These are phyloP conservation scores for Rubus idaeus DNA, from an alignment of 306 rosid species.

Conservation along the genomic window DNA sequence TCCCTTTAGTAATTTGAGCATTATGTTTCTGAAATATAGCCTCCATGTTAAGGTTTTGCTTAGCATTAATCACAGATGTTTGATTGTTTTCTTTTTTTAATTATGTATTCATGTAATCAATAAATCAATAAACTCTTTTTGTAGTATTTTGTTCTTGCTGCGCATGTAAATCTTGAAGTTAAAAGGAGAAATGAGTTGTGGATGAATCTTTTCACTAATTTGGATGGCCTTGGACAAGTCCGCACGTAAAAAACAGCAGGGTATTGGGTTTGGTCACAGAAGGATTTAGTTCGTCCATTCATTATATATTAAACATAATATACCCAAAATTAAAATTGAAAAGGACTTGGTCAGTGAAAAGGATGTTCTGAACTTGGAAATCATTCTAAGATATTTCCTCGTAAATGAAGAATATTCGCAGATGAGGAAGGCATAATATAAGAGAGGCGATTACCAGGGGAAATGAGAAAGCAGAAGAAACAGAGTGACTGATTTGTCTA, in stretches of 20 bases:
- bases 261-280: neutral
- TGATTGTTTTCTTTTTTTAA: neutral
- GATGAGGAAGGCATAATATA: neutral
- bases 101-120: neutral
- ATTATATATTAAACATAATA: neutral
- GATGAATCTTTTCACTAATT: neutral
- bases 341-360: neutral
- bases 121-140: neutral
- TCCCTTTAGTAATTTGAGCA: neutral
- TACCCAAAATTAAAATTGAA: neutral
- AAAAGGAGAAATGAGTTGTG: neutral
- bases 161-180: neutral
- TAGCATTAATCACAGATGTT: neutral
- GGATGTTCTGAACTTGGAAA: neutral
- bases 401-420: neutral
- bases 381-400: neutral
- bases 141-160: neutral
- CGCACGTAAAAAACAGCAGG: neutral
- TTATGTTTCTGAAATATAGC: conserved; percentile 1
- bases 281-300: neutral
- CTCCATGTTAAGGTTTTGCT: neutral
- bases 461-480: neutral
- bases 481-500: neutral
- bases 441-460: neutral
- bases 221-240: neutral